Percentiles rank a stretch among this genome's conserved stretches.
phyloP scores from a whole-genome alignment of 2,329 filamentous ascomycete species.

The Thermoascus crustaceus region DNA sequence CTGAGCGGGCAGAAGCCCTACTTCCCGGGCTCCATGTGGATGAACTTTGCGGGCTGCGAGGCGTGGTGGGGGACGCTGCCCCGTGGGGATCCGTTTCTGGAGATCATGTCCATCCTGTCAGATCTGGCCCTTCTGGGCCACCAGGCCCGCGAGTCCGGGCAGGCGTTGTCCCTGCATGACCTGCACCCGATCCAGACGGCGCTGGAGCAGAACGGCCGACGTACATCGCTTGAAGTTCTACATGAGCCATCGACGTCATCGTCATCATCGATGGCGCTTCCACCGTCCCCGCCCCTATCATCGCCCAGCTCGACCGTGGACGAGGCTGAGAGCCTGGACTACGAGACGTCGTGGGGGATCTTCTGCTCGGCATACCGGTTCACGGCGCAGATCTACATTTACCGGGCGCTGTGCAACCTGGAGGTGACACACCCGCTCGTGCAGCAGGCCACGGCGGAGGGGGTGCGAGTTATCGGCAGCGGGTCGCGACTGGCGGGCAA shows the following conservation, averaged over 20 bases:
- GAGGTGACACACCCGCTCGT: slow-evolving; percentile 33
- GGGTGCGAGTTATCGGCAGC: slow-evolving; percentile 8
- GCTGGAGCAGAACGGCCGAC: neutral
- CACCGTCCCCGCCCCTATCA: neutral
- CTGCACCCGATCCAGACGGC: slow-evolving; percentile 3
- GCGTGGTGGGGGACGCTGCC: slow-evolving; percentile 35
- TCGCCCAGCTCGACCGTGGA: slow-evolving; percentile 1
- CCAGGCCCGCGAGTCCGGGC: neutral
- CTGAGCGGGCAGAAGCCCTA: slow-evolving; percentile 32
- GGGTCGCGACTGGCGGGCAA: slow-evolving; percentile 9
- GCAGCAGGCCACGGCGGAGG: slow-evolving; percentile 20
- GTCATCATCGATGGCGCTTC: neutral
- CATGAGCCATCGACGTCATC: neutral
- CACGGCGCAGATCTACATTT: slow-evolving; percentile 36
- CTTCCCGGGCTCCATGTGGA: slow-evolving; percentile 32
- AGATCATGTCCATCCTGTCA: slow-evolving; percentile 10
- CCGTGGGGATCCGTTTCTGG: slow-evolving; percentile 9
- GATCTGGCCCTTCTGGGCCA: slow-evolving; percentile 8
- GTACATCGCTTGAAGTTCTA: neutral
- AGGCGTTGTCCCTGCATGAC: slow-evolving; percentile 1
- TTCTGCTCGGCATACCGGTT: slow-evolving; percentile 36
- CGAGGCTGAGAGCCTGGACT: slow-evolving; percentile 14
- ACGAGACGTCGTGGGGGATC: slow-evolving; percentile 24
- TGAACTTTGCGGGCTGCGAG: slow-evolving; percentile 31
- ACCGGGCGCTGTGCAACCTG: slow-evolving; percentile 36